These are phyloP conservation scores for Kodamaea derodonti DNA, from an alignment of 1,139 yeast genomes.

Conservation along the genomic window DNA sequence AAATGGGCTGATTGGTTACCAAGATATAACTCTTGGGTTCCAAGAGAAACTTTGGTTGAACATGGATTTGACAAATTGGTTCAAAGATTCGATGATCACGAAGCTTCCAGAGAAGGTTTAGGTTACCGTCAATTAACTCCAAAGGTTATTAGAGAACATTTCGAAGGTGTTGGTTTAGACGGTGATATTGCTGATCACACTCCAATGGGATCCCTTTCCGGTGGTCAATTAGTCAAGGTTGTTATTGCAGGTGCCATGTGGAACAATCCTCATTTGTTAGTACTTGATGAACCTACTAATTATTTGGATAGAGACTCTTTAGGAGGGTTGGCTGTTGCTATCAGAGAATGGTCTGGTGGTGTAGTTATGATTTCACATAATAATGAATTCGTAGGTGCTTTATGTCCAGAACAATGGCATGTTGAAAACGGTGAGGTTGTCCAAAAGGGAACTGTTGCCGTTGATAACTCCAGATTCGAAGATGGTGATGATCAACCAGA, in stretches of 20 bases:
- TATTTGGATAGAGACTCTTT: conserved; percentile 96
- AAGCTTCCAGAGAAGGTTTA: conserved; percentile 96
- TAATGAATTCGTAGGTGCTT: conserved; percentile 93
- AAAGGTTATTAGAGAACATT: conserved; percentile 89
- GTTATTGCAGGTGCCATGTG: conserved; percentile 99
- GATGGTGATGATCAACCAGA: conserved; percentile 46
- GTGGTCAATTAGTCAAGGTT: conserved; percentile 97
- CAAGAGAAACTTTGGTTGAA: conserved; percentile 73
- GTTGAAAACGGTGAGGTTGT: conserved; percentile 90
- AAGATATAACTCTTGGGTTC: conserved; percentile 89
- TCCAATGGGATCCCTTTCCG: conserved; percentile 92
- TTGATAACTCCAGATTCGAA: conserved; percentile 77
- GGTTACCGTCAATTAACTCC: conserved; percentile 94
- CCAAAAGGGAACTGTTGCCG: conserved; percentile 73
- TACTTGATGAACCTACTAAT: conserved; percentile 97
- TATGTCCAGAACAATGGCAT: conserved; percentile 98
- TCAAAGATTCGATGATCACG: conserved; percentile 96
- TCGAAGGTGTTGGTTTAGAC: conserved; percentile 94
- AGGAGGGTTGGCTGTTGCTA: conserved; percentile 96
- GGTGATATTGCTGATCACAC: conserved; percentile 98
- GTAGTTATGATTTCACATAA: conserved; percentile 98
- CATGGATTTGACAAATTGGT: conserved; percentile 85
- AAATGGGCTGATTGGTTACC: conserved; percentile 95
- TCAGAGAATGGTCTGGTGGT: conserved; percentile 97
- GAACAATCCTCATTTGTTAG: conserved; percentile 98